Evolutionary conservation across 140 eudicot species (phyloP), one percentile per base, ranked within the genome.

Genomic region (Ambrosia hybrid): DNA sequence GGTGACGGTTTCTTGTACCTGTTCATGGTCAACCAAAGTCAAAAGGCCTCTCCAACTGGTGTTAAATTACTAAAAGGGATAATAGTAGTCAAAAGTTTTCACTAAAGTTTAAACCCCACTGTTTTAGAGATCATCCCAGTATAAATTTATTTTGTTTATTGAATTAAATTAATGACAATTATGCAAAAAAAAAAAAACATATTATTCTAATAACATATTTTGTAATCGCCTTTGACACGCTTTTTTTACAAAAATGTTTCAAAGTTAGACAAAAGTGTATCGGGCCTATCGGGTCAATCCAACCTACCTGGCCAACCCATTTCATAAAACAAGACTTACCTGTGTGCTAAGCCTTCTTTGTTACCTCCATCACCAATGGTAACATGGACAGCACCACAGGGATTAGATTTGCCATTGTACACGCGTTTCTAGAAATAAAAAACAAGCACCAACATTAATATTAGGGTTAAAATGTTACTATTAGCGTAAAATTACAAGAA

Each of bases 351-450:
- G 60, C 98, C 98, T 84, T 93, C 98, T 69, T 71, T 83, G 67
- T 93, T 93, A 61, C 98, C 98, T 78, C 98, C 98, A 71, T 93
- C 98, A 46, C 98, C 98, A 79, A 93, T 86, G 26, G 98, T 93
- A 43, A 93, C 80, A 69, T 90, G 98, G 70, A 87, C 96, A 77
- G 98, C 87, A 51, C 98, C 98, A 67, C 98, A 93, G 12, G 91
- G 86, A 76, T 93, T 80, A 16, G 86, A 67, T 79, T 78, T 21
- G 30, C 30, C 30, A 21, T 21, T 21, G 30, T 21, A 21, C 30
- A 21, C 30, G 30, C 30, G 30, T 90, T 46, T 87, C 97, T 93
- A 59, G 43, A 59, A 59, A 1, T 10, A 76, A 33, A 61, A 43
- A 36, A 14, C 14, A 67, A n/a, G n/a, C n/a, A n/a, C n/a, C n/a